A percentile compares a stretch with the other conserved stretches of the same genome.
These are phyloP conservation scores for Schizopora paradoxa DNA, from an alignment of 1,284 basidiomycete species.

Conservation along the genomic window DNA sequence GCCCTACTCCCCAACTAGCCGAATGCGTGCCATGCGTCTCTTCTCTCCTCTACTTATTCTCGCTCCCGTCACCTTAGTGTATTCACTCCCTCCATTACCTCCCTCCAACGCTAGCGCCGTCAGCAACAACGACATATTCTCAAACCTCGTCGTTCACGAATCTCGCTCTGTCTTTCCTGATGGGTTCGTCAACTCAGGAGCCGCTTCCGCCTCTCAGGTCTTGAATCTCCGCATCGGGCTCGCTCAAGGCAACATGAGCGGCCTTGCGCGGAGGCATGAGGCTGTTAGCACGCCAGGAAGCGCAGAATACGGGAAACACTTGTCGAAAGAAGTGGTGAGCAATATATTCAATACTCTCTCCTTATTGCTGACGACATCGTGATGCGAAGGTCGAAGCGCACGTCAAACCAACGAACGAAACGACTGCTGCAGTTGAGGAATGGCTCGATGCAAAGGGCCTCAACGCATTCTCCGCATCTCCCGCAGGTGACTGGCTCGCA, in stretches of 20 bases:
- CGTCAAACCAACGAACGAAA: slow-evolving; percentile 13
- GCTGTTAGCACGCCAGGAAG: slow-evolving; percentile 32
- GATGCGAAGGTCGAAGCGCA: slow-evolving; percentile 17
- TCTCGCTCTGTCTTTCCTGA: slow-evolving; percentile 9
- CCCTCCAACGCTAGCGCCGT: too few relatives aligned
- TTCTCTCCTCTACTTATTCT: too few relatives aligned
- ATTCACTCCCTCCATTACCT: too few relatives aligned
- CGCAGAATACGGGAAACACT: slow-evolving; percentile 29
- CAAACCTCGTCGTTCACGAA: too few relatives aligned
- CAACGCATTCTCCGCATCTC: slow-evolving; percentile 19
- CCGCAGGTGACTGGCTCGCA: slow-evolving; percentile 26
- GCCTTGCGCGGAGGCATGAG: slow-evolving; percentile 21
- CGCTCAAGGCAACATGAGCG: slow-evolving; percentile 11
- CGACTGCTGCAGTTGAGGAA: slow-evolving; percentile 20
- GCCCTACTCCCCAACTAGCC: too few relatives aligned
- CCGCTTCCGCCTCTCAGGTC: slow-evolving; percentile 1
- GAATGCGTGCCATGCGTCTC: too few relatives aligned
- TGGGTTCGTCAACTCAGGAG: slow-evolving; percentile 11
- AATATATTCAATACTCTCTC: slow-evolving; percentile 19
- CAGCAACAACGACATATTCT: too few relatives aligned
- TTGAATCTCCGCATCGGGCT: slow-evolving; percentile 14
- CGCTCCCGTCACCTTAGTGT: too few relatives aligned
- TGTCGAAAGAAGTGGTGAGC: slow-evolving; percentile 33
- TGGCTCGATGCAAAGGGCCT: slow-evolving; percentile 26
- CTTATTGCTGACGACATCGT: slow-evolving; percentile 6